Base-by-base conservation (phyloP, 352 stramenopile genomes). In the Phytophthora aleatoria region DNA sequence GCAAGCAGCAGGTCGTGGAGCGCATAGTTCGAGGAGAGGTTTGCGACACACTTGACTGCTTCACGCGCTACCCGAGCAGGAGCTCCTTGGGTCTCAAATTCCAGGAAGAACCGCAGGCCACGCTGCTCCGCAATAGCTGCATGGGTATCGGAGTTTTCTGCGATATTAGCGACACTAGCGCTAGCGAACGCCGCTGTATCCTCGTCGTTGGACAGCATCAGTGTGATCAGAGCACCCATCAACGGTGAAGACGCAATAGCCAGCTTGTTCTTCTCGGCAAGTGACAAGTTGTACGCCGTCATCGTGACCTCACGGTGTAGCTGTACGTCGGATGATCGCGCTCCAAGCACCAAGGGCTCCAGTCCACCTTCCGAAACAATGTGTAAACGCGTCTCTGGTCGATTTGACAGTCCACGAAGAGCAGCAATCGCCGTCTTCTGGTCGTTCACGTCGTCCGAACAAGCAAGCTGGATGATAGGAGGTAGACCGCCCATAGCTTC, bases 241-340 rank as follows among this genome's bases (percentile, higher is more conserved):
- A 94, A 64, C 20, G 89, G 84, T 4, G 91, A 97, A 16, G 69
- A 69, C 0, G 92, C 88, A 56, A 99, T 93, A 27, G 89, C 83
- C 5, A 97, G 73, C 75, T 99, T 99, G 75, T 98, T 99, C 12
- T 90, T 82, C 71, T 99, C 95, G 30, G 97, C 91, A 10, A 99
- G 79, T 31, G 88, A 95, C 8, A 99, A 73, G 20, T 97, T 97
- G 69, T 95, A 97, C 2, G 96, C 36, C 5, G 93, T 94, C 61
- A 97, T 90, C 1, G 91, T 90, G 7, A 95, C 81, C 71, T 98
- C 94, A 12, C 86, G 88, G 33, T 92, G 89, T 28, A 98, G 84
- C 49, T 79, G 58, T 1, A 90, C 27, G 41, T 96, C 89, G 2
- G 47, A 61, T 3, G 83, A 94, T n/a, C 78, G 75, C 10, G 86